Conservation (phyloP, 257 asterid genomes). For the Jacaranda copaia region DNA sequence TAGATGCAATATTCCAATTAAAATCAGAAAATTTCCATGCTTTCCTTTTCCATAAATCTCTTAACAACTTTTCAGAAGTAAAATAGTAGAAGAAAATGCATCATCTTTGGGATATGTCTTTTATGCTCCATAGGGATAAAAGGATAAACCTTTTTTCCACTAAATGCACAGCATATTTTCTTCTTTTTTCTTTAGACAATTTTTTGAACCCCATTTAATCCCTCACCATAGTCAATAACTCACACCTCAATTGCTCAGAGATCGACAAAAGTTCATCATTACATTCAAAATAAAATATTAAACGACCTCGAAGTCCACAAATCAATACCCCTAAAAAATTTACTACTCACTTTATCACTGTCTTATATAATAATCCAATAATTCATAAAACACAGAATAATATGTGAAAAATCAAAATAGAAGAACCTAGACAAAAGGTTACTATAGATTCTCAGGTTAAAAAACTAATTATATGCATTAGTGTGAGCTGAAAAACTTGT, state of each 20-base stretch:
- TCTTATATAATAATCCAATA: neutral
- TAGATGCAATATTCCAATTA: neutral
- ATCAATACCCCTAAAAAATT: neutral
- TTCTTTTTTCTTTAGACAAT: constrained; percentile 12
- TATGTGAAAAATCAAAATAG: no score
- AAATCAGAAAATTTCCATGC: neutral
- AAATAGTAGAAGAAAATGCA: no score
- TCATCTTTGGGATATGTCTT: no score
- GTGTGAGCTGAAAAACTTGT: no score
- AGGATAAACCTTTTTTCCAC: constrained; percentile 6
- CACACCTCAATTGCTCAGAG: constrained; percentile 25
- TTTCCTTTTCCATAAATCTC: neutral
- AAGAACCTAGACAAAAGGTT: no score
- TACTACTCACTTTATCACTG: neutral
- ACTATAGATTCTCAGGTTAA: no score
- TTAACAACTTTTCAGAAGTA: neutral
- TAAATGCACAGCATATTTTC: constrained; percentile 20
- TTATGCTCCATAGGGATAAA: neutral
- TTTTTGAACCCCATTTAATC: neutral
- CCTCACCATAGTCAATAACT: constrained; percentile 22
- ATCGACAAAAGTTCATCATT: no score
- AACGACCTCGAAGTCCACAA: neutral
- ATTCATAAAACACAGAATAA: no score
- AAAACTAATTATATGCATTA: no score
- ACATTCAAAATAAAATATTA: neutral